Evolutionary conservation across 2,329 filamentous ascomycete species (phyloP), one percentile per base, ranked within the genome.

Genomic region (Hymenoscyphus scutula): DNA sequence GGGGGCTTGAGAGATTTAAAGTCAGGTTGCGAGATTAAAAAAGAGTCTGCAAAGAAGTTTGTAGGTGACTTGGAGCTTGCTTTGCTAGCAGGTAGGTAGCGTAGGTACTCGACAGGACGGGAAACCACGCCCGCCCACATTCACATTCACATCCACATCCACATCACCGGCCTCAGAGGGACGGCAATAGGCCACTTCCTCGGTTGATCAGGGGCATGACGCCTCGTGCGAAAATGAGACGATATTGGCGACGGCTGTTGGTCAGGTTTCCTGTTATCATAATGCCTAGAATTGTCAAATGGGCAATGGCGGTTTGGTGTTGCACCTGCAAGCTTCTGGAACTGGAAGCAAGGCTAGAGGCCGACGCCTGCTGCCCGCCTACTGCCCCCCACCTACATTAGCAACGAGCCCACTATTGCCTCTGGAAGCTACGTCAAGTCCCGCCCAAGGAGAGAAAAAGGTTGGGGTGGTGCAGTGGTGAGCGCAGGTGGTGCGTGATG

Each of bases 251-350:
- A 15, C 13, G 8, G 8, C 25, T 32, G 30, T 32, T 54, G 54
- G 54, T n/a, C 19, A 37, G 32, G 54, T 56, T 56, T 54, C 17
- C 19, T 54, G 53, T 25, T 25, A 56, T 56, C 32, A 56, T 56
- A 56, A 56, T 19, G 54, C 54, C 54, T 34, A 25, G 29, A 37
- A 38, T 37, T n/a, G 30, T 11, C 30, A 38, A 56, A 56, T 56
- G 11, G 54, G 38, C 32, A 54, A 54, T 48, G 41, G 41, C 41
- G 41, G 19, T 48, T 48, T 48, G 41, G 41, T 23, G 7, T 23
- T 23, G n/a, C 41, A 11, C n/a, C 41, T 45, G n/a, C 41, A 45
- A 19, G 41, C 41, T 10, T 5, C 41, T 48, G 41, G 41, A 48
- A 19, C n/a, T 48, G 41, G 41, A 19, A 48, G 19, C 41, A 45